These are phyloP conservation scores for Acanthamoeba lenticulata DNA, from an alignment of 208 protist species.

Conservation along the genomic window DNA sequence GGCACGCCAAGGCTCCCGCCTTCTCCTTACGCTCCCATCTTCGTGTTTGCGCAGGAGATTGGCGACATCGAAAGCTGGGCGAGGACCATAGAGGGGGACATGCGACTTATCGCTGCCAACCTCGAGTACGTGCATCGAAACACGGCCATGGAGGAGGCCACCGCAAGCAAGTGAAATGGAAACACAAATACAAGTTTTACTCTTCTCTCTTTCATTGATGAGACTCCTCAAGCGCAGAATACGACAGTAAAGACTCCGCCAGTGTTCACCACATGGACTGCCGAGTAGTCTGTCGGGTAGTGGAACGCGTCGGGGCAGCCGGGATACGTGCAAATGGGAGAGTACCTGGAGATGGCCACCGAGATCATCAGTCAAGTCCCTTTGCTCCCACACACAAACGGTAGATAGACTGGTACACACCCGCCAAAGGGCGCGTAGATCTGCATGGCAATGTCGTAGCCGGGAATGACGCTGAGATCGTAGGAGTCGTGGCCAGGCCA, in stretches of 20 bases:
- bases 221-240: not conserved
- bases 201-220: not conserved
- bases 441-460: constrained; percentile 3
- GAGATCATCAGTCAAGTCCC: not conserved
- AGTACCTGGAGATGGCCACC: too few species aligned
- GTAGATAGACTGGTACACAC: not conserved
- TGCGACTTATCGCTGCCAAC: constrained; percentile 61
- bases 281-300: not conserved
- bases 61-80: constrained; percentile 71
- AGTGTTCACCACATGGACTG: not conserved
- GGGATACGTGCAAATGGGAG: not conserved
- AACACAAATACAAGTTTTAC: too few species aligned
- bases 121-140: constrained; percentile 69
- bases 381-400: not conserved
- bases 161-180: not conserved
- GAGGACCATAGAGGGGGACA: constrained; percentile 62
- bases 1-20: not conserved
- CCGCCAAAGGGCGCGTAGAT: not conserved
- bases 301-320: not conserved
- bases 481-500: not conserved
- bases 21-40: not conserved
- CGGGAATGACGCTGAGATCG: not conserved
- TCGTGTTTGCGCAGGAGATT: constrained; percentile 23
- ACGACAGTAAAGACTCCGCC: not conserved
- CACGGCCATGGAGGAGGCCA: constrained; percentile 53